Evolutionary conservation across 768 basidiomycete genomes (phyloP).

Genomic region (Kwoniella heveanensis): DNA sequence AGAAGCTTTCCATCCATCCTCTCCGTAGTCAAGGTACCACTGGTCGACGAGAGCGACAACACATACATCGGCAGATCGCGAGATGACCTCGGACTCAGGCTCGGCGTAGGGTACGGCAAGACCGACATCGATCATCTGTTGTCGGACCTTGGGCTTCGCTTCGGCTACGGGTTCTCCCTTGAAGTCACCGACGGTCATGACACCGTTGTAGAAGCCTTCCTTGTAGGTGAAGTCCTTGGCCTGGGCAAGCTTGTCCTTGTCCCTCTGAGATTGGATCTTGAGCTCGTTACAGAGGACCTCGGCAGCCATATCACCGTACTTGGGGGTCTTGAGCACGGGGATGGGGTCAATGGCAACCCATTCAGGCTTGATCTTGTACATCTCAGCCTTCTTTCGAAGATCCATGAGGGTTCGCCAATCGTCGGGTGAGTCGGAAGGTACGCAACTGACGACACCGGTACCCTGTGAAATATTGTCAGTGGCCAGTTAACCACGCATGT

Average conservation of each 20-base stretch:
- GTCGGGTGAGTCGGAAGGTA: constrained; percentile 97
- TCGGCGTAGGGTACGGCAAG: constrained; percentile 91
- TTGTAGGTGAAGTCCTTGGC: constrained; percentile 98
- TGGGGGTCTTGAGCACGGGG: constrained; percentile 81
- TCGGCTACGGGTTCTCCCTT: constrained; percentile 85
- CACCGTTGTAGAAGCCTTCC: constrained; percentile 95
- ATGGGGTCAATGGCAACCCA: constrained; percentile 86
- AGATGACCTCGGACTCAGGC: constrained; percentile 86
- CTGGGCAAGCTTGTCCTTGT: constrained; percentile 86
- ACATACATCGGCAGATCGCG: constrained; percentile 92
- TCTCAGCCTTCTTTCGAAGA: constrained; percentile 92
- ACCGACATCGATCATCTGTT: constrained; percentile 73
- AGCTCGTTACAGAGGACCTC: constrained; percentile 78
- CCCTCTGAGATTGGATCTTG: constrained; percentile 95
- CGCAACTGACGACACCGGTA: constrained; percentile 96
- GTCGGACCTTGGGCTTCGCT: constrained; percentile 85
- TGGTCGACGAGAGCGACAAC: constrained; percentile 98
- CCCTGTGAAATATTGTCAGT: constrained; percentile 70
- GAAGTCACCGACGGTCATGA: constrained; percentile 87
- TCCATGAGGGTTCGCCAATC: constrained; percentile 89
- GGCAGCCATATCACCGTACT: constrained; percentile 91
- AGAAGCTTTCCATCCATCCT: constrained; percentile 80
- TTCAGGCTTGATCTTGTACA: constrained; percentile 86
- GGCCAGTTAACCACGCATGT: not conserved
- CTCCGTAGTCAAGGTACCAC: constrained; percentile 98